Evolutionary conservation across 495 filamentous ascomycete species (phyloP).

Genomic region (Penicillium manginii): DNA sequence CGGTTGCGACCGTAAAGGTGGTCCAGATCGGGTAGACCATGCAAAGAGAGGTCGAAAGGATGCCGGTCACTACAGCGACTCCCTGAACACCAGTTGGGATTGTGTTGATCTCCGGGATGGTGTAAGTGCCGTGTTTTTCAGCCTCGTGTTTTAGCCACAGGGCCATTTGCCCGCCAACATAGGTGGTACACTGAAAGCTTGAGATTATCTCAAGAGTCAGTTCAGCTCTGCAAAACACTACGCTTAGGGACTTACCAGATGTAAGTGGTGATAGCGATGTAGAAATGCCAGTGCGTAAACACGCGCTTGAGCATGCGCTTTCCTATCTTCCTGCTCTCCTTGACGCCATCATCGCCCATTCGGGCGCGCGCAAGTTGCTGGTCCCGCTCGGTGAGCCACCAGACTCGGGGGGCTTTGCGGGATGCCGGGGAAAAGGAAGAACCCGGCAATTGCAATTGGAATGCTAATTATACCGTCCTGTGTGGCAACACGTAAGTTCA

Average conservation of each 20-base stretch:
- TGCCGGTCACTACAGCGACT: constrained; percentile 18
- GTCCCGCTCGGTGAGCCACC: constrained; percentile 33
- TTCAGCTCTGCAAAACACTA: neutral
- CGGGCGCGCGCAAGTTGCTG: constrained; percentile 25
- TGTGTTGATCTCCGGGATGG: constrained; percentile 24
- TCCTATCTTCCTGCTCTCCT: constrained; percentile 21
- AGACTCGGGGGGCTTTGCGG: constrained; percentile 27
- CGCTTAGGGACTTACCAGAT: constrained; percentile 14
- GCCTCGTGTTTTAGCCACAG: constrained; percentile 27
- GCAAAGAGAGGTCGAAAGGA: constrained; percentile 21
- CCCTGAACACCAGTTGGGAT: constrained; percentile 27
- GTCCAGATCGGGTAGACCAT: constrained; percentile 29
- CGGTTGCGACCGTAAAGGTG: constrained; percentile 18
- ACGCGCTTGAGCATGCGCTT: constrained; percentile 24
- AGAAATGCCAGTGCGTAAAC: constrained; percentile 25
- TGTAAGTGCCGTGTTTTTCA: constrained; percentile 17
- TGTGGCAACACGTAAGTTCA: neutral
- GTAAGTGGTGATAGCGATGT: constrained; percentile 20
- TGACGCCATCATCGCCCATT: constrained; percentile 25
- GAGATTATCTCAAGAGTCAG: constrained; percentile 2
- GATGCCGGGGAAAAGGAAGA: constrained; percentile 54
- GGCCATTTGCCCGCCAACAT: constrained; percentile 24
- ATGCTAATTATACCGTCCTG: constrained; percentile 43
- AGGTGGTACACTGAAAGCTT: constrained; percentile 24
- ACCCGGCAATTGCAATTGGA: constrained; percentile 51